Percentiles rank a stretch among this genome's conserved stretches.
phyloP scores from a whole-genome alignment of 2,329 filamentous ascomycete genomes.

The Hypoxylon sp. region DNA sequence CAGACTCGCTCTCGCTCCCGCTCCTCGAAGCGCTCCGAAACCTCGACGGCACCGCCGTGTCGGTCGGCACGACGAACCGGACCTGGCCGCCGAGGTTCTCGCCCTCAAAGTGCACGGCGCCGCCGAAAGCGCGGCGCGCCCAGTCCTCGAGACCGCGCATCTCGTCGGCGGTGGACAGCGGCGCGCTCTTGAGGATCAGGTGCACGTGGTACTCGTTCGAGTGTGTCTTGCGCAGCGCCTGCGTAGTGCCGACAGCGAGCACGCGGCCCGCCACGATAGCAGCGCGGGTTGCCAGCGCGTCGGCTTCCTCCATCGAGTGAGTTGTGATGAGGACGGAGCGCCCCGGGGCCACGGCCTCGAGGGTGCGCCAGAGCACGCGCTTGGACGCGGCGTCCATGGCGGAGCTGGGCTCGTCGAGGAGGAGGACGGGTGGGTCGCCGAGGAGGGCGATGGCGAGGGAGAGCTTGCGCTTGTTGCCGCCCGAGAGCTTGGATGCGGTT shows the following conservation, averaged over 20 bases:
- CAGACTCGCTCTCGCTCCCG: background rate
- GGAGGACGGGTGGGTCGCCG: conserved; percentile 79
- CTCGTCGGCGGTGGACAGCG: conserved; percentile 43
- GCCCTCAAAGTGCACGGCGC: conserved; percentile 67
- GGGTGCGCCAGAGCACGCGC: conserved; percentile 83
- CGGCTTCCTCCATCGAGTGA: conserved; percentile 86
- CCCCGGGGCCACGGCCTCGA: conserved; percentile 75
- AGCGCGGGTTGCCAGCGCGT: conserved; percentile 78
- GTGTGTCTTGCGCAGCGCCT: conserved; percentile 48
- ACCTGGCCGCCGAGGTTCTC: conserved; percentile 76
- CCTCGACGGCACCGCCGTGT: conserved; percentile 41
- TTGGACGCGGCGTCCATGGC: conserved; percentile 79
- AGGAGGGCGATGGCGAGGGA: conserved; percentile 81
- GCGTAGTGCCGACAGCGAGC: conserved; percentile 49
- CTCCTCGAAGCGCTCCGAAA: background rate
- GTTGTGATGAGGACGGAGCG: conserved; percentile 81
- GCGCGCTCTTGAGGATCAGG: conserved; percentile 47
- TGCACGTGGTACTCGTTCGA: conserved; percentile 52
- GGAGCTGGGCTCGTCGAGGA: conserved; percentile 84
- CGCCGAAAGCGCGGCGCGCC: conserved; percentile 66
- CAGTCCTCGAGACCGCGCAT: conserved; percentile 58
- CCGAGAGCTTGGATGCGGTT: conserved; percentile 77
- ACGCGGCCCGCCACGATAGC: conserved; percentile 65
- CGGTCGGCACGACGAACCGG: conserved; percentile 71
- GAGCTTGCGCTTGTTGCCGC: conserved; percentile 84